phyloP scores from a whole-genome alignment of 1,139 yeast species.

The Arxiozyma bovina region DNA sequence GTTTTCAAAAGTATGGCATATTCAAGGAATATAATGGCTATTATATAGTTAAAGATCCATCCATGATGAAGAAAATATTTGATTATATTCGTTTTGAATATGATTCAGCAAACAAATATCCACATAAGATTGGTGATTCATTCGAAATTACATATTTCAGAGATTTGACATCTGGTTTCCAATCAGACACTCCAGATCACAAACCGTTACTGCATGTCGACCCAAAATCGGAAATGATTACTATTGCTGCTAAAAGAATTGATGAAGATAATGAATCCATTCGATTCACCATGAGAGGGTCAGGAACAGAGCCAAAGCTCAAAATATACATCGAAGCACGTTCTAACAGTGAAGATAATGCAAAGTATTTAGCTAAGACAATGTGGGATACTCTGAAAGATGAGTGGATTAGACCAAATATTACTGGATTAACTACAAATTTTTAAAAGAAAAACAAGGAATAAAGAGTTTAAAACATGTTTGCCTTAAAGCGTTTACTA shows the following conservation, averaged over 20 bases:
- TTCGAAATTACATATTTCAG: slow-evolving; percentile 60
- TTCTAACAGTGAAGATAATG: slow-evolving; percentile 38
- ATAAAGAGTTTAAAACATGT: too few relatives aligned
- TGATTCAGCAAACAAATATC: slow-evolving; percentile 17
- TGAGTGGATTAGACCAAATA: slow-evolving; percentile 55
- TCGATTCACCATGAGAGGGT: slow-evolving; percentile 81
- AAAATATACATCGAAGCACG: slow-evolving; percentile 84
- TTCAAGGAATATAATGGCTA: slow-evolving; percentile 84
- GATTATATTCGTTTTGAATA: slow-evolving; percentile 35
- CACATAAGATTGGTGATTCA: slow-evolving; percentile 31
- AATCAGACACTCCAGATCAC: slow-evolving; percentile 52
- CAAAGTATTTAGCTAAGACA: slow-evolving; percentile 44
- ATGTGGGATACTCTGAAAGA: slow-evolving; percentile 59
- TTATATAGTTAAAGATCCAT: slow-evolving; percentile 54
- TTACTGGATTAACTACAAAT: slow-evolving; percentile 26
- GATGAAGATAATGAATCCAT: slow-evolving; percentile 28
- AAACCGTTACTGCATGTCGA: slow-evolving; percentile 65
- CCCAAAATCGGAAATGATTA: slow-evolving; percentile 74
- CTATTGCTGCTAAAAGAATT: slow-evolving; percentile 36
- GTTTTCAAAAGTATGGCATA: slow-evolving; percentile 63
- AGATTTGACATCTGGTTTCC: slow-evolving; percentile 77
- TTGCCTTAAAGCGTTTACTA: too few relatives aligned
- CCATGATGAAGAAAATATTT: slow-evolving; percentile 46
- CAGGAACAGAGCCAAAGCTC: slow-evolving; percentile 94
- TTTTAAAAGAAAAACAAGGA: slow-evolving; percentile 2